These are phyloP conservation scores for Epichloe typhina DNA, from an alignment of 2,329 filamentous ascomycete species.

Conservation along the genomic window DNA sequence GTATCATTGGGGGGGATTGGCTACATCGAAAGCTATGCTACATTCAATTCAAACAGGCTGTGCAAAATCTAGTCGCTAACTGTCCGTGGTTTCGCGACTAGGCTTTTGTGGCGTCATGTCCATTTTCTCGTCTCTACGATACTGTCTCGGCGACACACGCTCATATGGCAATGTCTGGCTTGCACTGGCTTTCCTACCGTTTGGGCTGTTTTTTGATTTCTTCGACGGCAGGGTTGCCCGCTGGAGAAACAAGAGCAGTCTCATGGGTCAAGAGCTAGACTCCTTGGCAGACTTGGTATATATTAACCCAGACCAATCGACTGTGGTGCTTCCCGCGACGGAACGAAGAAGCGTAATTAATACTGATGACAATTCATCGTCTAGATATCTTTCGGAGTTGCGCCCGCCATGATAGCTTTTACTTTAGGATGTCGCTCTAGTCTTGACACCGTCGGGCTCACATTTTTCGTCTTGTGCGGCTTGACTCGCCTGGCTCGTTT, in stretches of 20 bases:
- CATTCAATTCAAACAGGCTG: neutral
- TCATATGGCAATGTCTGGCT: conserved; percentile 61
- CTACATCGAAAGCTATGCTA: neutral
- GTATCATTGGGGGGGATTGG: neutral
- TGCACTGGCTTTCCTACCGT: conserved; percentile 76
- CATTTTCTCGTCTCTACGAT: conserved; percentile 86
- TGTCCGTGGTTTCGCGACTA: neutral
- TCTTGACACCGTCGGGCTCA: conserved; percentile 65
- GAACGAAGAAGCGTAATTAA: neutral
- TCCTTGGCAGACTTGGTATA: conserved; percentile 86
- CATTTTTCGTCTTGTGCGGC: conserved; percentile 89
- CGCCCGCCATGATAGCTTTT: conserved; percentile 79
- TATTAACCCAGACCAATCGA: neutral
- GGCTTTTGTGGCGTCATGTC: conserved; percentile 89
- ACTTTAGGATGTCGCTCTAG: conserved; percentile 75
- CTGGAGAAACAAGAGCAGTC: conserved; percentile 90
- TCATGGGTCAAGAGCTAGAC: conserved; percentile 97
- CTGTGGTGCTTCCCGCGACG: neutral
- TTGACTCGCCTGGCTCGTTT: conserved; percentile 89
- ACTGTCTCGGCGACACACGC: conserved; percentile 62
- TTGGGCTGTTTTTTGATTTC: conserved; percentile 94
- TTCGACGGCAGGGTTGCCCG: conserved; percentile 94
- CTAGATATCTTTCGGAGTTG: conserved; percentile 89
- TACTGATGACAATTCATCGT: conserved; percentile 1
- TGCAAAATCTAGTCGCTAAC: neutral